Percentiles rank a stretch among this genome's conserved stretches.
These are phyloP conservation scores for Fusarium cyanostomum DNA, from an alignment of 2,329 filamentous ascomycete genomes.

Conservation along the genomic window DNA sequence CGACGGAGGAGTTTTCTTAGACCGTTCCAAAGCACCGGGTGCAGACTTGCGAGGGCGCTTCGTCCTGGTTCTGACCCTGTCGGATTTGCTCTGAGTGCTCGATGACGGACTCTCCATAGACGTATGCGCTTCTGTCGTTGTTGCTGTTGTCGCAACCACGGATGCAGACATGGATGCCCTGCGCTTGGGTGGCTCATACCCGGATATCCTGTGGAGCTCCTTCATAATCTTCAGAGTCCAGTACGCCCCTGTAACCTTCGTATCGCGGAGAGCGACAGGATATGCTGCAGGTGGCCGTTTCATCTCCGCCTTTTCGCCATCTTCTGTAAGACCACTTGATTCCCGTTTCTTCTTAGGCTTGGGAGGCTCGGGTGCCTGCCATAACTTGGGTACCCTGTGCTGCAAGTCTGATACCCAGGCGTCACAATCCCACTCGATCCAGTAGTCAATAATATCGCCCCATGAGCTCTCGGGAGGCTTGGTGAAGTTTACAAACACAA, in stretches of 20 bases:
- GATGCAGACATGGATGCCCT: conserved; percentile 29
- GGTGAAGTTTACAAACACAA: conserved; percentile 78
- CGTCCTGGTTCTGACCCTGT: conserved; percentile 38
- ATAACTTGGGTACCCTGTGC: conserved; percentile 66
- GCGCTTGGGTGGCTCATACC: conserved; percentile 28
- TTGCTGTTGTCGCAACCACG: conserved; percentile 1
- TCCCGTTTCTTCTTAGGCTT: conserved; percentile 53
- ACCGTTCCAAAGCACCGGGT: conserved; percentile 47
- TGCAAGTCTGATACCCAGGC: conserved; percentile 74
- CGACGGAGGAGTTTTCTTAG: conserved; percentile 43
- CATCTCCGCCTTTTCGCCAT: conserved; percentile 40
- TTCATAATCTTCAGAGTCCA: conserved; percentile 55
- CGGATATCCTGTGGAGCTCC: conserved; percentile 51
- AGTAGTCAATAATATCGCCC: conserved; percentile 78
- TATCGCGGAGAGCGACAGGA: conserved; percentile 57
- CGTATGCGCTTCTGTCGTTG: not conserved
- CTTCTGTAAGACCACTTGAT: conserved; percentile 35
- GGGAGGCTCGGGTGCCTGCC: conserved; percentile 61
- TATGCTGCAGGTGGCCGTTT: conserved; percentile 50
- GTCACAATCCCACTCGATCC: conserved; percentile 80
- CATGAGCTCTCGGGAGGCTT: conserved; percentile 77
- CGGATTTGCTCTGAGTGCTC: conserved; percentile 16
- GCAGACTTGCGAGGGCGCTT: conserved; percentile 54
- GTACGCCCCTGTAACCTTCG: conserved; percentile 57
- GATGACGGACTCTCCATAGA: conserved; percentile 7